These are phyloP conservation scores for Claviceps paspali DNA, from an alignment of 2,329 filamentous ascomycete species.

Conservation along the genomic window DNA sequence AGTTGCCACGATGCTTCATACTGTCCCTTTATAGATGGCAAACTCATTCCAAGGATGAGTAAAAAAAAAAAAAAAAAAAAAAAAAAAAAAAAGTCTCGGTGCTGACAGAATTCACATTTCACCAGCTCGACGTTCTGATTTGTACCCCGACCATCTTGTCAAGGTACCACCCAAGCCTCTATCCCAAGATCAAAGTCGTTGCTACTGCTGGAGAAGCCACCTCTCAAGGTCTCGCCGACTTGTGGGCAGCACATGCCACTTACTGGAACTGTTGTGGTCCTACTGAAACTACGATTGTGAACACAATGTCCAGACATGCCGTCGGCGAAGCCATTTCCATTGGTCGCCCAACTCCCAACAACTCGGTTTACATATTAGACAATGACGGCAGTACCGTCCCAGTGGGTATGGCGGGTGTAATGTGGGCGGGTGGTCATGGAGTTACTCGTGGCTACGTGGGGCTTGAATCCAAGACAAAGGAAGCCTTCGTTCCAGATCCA, in stretches of 20 bases:
- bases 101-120: not conserved
- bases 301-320: constrained; percentile 37
- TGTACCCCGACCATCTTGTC: constrained; percentile 39
- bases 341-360: constrained; percentile 40
- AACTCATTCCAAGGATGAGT: no score
- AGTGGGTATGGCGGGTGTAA: constrained; percentile 32
- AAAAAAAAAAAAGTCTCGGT: not conserved
- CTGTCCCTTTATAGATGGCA: not conserved
- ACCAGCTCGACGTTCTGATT: constrained; percentile 33
- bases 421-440: constrained; percentile 42
- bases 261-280: constrained; percentile 45
- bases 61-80: no score
- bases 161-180: constrained; percentile 30
- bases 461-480: constrained; percentile 32
- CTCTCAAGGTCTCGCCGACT: constrained; percentile 33
- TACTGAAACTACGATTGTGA: constrained; percentile 44
- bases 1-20: not conserved
- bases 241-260: constrained; percentile 33
- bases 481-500: constrained; percentile 32
- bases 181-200: constrained; percentile 34
- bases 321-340: constrained; percentile 33
- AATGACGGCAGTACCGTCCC: constrained; percentile 27
- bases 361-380: constrained; percentile 38
- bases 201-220: constrained; percentile 42
- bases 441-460: constrained; percentile 41